Conservation (phyloP, 305 asterid species). For the Euphrasia arctica region DNA sequence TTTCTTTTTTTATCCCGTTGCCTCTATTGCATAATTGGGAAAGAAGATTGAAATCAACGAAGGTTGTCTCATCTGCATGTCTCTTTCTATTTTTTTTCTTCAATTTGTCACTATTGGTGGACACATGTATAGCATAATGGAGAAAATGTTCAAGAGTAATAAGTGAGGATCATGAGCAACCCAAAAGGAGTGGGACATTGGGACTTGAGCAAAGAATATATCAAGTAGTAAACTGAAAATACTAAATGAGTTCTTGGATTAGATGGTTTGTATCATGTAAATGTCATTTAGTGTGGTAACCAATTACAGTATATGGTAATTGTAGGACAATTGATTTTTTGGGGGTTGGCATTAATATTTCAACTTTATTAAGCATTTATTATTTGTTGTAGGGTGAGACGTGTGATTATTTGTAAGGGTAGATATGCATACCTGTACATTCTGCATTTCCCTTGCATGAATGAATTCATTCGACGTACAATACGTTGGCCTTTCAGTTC, state of each 20-base stretch:
- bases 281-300: neutral
- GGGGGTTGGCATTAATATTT: neutral
- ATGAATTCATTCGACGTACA: slow-evolving; percentile 3
- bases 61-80: slow-evolving; percentile 6
- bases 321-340: neutral
- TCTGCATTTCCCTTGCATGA: neutral
- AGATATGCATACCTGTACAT: slow-evolving; percentile 6
- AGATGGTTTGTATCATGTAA: neutral
- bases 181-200: neutral
- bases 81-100: slow-evolving; percentile 9
- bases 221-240: neutral
- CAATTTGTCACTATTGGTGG: neutral
- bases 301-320: neutral
- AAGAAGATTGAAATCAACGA: neutral
- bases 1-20: slow-evolving; percentile 7
- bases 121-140: slow-evolving; percentile 6
- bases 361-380: neutral
- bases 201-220: neutral
- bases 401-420: neutral
- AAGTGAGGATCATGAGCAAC: slow-evolving; percentile 4
- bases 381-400: neutral
- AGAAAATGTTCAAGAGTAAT: neutral
- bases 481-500: slow-evolving; percentile 7
- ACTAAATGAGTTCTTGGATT: slow-evolving; percentile 2
- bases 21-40: slow-evolving; percentile 13